phyloP scores from a whole-genome alignment of 352 stramenopile species.

The Pelagophyceae sp. region DNA sequence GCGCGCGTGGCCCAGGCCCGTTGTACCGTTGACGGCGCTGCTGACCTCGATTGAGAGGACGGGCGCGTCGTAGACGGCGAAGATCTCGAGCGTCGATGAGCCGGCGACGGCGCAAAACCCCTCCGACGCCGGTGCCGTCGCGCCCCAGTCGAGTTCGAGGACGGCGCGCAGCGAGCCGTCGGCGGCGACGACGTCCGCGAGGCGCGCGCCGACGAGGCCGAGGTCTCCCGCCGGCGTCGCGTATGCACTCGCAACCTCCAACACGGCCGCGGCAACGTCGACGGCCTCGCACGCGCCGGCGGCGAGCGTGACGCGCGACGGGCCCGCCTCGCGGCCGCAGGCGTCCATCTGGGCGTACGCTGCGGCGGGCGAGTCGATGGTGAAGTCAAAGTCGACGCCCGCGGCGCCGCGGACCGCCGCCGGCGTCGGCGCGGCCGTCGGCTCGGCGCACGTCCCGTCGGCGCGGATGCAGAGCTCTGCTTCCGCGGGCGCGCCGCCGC shows the following conservation, averaged over 20 bases:
- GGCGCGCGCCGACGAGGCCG: neutral
- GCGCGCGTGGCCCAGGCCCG: neutral
- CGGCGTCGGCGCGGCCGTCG: neutral
- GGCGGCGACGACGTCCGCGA: neutral
- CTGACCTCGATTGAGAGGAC: neutral
- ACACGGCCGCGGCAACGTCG: neutral
- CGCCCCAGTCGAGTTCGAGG: neutral
- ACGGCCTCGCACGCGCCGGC: neutral
- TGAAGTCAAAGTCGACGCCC: neutral
- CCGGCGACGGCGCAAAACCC: neutral
- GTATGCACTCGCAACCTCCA: neutral
- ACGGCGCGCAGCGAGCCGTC: neutral
- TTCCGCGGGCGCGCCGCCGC: neutral
- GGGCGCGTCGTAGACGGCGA: neutral
- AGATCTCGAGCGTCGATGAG: neutral
- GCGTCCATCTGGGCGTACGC: neutral
- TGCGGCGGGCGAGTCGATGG: neutral
- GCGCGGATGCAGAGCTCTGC: neutral
- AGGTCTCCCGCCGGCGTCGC: neutral
- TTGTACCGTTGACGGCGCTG: neutral
- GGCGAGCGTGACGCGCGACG: neutral
- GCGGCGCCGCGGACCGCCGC: neutral
- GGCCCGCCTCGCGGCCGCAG: neutral
- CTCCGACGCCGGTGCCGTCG: too few species aligned
- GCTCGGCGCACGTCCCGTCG: neutral